Evolutionary conservation across 768 basidiomycete genomes (phyloP), one percentile per base, ranked within the genome.

Genomic region (Leccinum truebloodii): DNA sequence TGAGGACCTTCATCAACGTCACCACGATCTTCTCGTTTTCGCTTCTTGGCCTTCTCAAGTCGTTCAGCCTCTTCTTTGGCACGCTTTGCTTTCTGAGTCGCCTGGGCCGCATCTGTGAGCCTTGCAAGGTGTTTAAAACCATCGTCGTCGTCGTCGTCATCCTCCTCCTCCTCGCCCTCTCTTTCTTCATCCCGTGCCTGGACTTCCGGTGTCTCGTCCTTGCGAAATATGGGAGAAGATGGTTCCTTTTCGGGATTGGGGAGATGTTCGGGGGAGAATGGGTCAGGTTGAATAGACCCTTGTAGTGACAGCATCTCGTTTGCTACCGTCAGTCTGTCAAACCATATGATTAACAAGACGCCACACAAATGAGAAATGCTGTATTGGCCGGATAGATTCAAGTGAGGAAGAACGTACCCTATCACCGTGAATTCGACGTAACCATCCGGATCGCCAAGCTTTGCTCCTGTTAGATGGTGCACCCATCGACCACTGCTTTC

Each of bases 221-320:
- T 59, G 16, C 7, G 48, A 55, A 54, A 54, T 24, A 59, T 32
- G 13, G 59, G 35, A 24, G 62, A 52, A 30, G 57, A 24, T 5
- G 32, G 26, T 8, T 39, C 65, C 48, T 50, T 67, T 39, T 66
- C 61, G 13, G 67, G 49, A n/a, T 69, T 69, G 18, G 79, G 75
- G 26, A 78, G 69, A 69, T 90, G 88, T 50, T 77, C 77, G 1
- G 83, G 80, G 6, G 88, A 87, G 73, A 92, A 90, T 2, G 90
- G 90, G 66, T 92, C 86, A 4, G 76, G 72, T 66, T 92, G 90
- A 60, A 95, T 78, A 3, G 93, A 94, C 9, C 94, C 94, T 32
- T 92, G 81, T 13, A 97, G 76, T 3, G 94, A 95, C 20, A 97
- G 77, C 93, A 96, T 95, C 70, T 95, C 90, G 69, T 97, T 95